Base-by-base conservation (phyloP, 2,329 filamentous ascomycete genomes). In the Penicillium frequentans region DNA sequence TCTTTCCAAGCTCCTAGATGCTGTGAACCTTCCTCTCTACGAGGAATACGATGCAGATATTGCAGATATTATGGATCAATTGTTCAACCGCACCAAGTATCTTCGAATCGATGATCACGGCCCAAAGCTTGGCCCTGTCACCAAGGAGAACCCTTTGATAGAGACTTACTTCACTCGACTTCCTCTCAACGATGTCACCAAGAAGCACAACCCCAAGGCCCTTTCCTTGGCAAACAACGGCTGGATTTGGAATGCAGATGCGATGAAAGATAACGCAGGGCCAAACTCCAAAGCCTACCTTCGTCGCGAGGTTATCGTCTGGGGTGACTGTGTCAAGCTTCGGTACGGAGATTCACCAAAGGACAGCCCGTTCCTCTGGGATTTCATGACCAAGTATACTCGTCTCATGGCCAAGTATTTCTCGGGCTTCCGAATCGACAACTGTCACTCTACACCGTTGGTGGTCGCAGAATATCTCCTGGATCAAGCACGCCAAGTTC, bases 181-280 rank as follows among this genome's bases (percentile, higher is more conserved):
- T 42, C 90, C 93, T 1, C 73, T 84, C 29, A 96, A 96, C 66
- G 85, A 89, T 11, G 85, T 82, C 11, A 96, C 95, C 0, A 82
- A 86, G 59, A 87, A 90, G 68, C 89, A 96, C 68, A 87, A 87
- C 56, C 82, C 87, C 1, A 88, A 88, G 56, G 88, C 92, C 44
- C 82, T 96, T 46, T 90, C 91, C 2, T 78, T 99, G 51, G 93
- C 88, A 42, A 98, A 98, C 76, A 99, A 99, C 70, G 95, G 95
- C 44, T 99, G 95, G 95, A 93, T 99, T 9, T 99, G 95, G 95
- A 93, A 91, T 57, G 93, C 93, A 6, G 96, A 98, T 76, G 93
- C 95, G 1, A 84, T 98, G 75, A 84, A 91, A 44, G 95, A 99
- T 77, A 95, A 98, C 69, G 95, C 95, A 29, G 96, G 96, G 0